Percentiles rank a stretch among this genome's conserved stretches.
phyloP scores from a whole-genome alignment of 768 basidiomycete species.

The Cytidiella melzeri region DNA sequence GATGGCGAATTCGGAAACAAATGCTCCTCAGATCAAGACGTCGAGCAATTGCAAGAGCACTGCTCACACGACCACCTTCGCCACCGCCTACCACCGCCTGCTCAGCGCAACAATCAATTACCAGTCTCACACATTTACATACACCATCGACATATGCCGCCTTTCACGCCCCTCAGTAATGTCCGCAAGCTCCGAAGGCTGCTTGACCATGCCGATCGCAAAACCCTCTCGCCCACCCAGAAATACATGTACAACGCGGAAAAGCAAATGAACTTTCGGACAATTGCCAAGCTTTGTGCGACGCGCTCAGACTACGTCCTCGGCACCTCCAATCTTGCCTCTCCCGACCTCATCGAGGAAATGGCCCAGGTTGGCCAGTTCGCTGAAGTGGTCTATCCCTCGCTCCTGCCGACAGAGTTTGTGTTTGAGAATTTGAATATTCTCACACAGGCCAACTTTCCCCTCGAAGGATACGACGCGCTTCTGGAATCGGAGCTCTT shows the following conservation, averaged over 20 bases:
- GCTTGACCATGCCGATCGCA: not conserved
- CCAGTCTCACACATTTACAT: no score
- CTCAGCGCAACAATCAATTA: no score
- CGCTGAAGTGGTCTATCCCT: constrained; percentile 43
- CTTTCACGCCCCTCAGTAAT: not conserved
- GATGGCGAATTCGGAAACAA: no score
- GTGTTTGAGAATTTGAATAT: constrained; percentile 35
- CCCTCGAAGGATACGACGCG: constrained; percentile 42
- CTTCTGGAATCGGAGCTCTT: constrained; percentile 32
- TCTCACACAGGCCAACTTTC: constrained; percentile 38
- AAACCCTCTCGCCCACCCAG: constrained; percentile 23
- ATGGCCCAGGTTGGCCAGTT: constrained; percentile 50
- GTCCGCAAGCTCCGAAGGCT: not conserved
- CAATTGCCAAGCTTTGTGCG: constrained; percentile 43
- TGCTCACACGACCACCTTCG: not conserved
- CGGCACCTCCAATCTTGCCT: constrained; percentile 33
- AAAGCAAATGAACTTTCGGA: constrained; percentile 49
- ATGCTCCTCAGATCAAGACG: no score
- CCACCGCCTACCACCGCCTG: not conserved
- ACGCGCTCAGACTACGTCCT: constrained; percentile 39
- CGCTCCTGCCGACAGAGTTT: constrained; percentile 34
- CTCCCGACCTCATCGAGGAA: constrained; percentile 31
- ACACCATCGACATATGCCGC: not conserved
- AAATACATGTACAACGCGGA: constrained; percentile 47
- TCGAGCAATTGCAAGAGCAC: no score